Evolutionary conservation across 345 rosid species (phyloP), one percentile per base, ranked within the genome.

Genomic region (Gossypium raimondii): DNA sequence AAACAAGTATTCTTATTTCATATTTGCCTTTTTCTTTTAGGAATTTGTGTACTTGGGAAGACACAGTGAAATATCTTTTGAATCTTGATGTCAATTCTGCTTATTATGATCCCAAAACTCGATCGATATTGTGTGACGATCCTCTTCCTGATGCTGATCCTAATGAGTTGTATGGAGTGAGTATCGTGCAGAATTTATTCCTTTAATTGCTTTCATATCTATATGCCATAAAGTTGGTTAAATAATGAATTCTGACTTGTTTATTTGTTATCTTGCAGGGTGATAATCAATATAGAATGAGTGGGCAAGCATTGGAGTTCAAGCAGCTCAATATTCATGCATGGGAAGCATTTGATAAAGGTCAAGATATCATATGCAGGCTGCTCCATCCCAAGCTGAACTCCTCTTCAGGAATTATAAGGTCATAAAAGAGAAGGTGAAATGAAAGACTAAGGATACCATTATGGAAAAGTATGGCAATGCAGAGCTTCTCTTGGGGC

Each of bases 141-240:
- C 93, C 93, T 1, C 93, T 87, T 84, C 95, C 93, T 34, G 89
- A 90, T 76, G 91, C 91, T 11, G 96, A 90, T 66, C 91, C 93
- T 1, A 89, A 87, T 78, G 93, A 87, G 64, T 90, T 90, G 47
- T 90, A 89, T 82, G 78, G 16, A 78, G 93, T 84, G n/a, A 78
- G 90, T 78, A 58, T 14, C 45, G 10, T 73, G 47, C 20, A 20
- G 17, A 52, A 13, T 45, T 43, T 62, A 3, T 16, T 74, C 17
- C 38, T 27, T 27, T 61, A 47, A 43, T 58, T 59, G 18, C 11
- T 50, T 57, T 51, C 7, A 7, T n/a, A 27, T 53, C 10, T 58
- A 17, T 47, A 27, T 69, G 38, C 7, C 24, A 1, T 67, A 45
- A 27, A 52, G 60, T 29, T 38, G 2, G 17, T 38, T 59, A 56